phyloP scores from a whole-genome alignment of 371 early-diverging fungal species.

The Basidiobolus meristosporus region DNA sequence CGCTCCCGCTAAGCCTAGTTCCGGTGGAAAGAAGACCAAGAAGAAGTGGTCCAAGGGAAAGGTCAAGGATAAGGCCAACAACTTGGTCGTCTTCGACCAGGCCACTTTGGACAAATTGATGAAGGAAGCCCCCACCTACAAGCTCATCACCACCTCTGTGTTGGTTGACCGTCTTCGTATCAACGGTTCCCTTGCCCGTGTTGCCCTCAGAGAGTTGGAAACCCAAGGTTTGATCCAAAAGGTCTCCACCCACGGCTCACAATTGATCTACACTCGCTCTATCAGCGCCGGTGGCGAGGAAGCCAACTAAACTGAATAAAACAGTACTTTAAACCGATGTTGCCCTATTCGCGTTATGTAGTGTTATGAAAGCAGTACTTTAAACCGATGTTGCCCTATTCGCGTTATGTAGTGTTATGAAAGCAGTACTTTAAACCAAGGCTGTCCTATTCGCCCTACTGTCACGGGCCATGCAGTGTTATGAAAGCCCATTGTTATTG shows the following conservation, averaged over 20 bases:
- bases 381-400: too few species aligned
- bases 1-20: too few species aligned
- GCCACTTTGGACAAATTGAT: slow-evolving; percentile 28
- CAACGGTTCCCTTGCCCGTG: slow-evolving; percentile 93
- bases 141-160: slow-evolving; percentile 92
- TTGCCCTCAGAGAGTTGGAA: slow-evolving; percentile 84
- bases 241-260: slow-evolving; percentile 74
- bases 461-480: too few species aligned
- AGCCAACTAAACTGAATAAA: too few species aligned
- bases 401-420: too few species aligned
- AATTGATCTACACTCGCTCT: slow-evolving; percentile 70
- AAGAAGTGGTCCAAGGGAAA: slow-evolving; percentile 43
- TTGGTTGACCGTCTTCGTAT: slow-evolving; percentile 94
- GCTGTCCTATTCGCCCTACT: too few species aligned
- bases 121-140: slow-evolving; percentile 98
- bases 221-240: slow-evolving; percentile 79
- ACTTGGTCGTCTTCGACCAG: slow-evolving; percentile 53
- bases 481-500: too few species aligned
- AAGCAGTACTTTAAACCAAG: too few species aligned
- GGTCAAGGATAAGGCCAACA: slow-evolving; percentile 28
- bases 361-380: too few species aligned
- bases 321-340: too few species aligned
- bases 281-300: too few species aligned
- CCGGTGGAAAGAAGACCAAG: slow-evolving; percentile 77
- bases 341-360: too few species aligned